A percentile compares a stretch with the other conserved stretches of the same genome.
phyloP scores from a whole-genome alignment of 495 filamentous ascomycete genomes.

The Talaromyces proteolyticus region DNA sequence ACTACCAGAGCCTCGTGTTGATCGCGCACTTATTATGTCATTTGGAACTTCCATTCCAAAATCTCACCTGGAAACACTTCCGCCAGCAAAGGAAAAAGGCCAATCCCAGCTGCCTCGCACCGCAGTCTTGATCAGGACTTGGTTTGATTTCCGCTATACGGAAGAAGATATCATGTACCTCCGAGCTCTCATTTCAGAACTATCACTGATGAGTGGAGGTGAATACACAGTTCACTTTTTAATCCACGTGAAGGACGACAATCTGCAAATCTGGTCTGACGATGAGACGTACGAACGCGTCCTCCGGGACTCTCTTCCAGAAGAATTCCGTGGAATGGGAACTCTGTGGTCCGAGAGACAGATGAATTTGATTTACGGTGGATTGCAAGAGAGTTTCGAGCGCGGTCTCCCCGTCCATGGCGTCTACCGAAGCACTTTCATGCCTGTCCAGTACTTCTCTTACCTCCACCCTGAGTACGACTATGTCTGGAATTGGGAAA shows the following conservation, averaged over 20 bases:
- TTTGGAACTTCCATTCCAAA: conserved; percentile 20
- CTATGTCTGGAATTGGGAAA: conserved; percentile 98
- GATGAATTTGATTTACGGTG: conserved; percentile 84
- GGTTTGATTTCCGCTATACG: conserved; percentile 53
- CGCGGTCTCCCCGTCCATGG: conserved; percentile 79
- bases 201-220: conserved; percentile 55
- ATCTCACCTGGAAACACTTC: conserved; percentile 1
- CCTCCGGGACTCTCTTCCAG: conserved; percentile 67
- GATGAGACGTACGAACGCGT: conserved; percentile 55
- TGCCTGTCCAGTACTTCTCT: conserved; percentile 92
- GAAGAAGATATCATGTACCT: conserved; percentile 46
- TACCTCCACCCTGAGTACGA: conserved; percentile 90
- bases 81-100: conserved; percentile 13
- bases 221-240: conserved; percentile 61
- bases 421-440: conserved; percentile 83
- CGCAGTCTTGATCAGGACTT: conserved; percentile 57
- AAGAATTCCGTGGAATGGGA: conserved; percentile 82
- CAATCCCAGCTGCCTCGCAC: conserved; percentile 45
- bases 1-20: conserved; percentile 29
- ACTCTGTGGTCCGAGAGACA: conserved; percentile 90
- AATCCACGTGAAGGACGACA: conserved; percentile 60
- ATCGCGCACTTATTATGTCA: conserved; percentile 41
- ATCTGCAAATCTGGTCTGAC: conserved; percentile 61
- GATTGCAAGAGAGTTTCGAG: conserved; percentile 65
- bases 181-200: conserved; percentile 56